phyloP scores from a whole-genome alignment of 1,284 basidiomycete species.

The Lentinula novae-zelandiae region DNA sequence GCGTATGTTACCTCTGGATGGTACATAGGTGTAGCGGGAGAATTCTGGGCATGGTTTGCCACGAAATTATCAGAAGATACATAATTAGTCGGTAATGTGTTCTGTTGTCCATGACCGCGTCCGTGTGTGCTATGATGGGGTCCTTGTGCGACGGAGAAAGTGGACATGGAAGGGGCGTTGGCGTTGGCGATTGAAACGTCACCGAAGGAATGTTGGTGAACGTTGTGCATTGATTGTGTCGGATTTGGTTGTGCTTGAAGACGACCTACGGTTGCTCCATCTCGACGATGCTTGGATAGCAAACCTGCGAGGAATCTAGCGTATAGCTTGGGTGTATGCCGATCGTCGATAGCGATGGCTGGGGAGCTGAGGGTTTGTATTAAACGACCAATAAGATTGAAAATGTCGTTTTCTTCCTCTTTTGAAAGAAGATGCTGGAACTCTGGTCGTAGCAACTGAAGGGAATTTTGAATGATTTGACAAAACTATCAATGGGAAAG shows the following conservation, averaged over 20 bases:
- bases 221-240: slow-evolving; percentile 20
- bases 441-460: slow-evolving; percentile 69
- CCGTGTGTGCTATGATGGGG: slow-evolving; percentile 17
- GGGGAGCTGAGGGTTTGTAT: slow-evolving; percentile 67
- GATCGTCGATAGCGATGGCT: slow-evolving; percentile 78
- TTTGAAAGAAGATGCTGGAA: slow-evolving; percentile 58
- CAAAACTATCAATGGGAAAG: not conserved
- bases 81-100: not conserved
- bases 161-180: slow-evolving; percentile 15
- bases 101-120: not conserved
- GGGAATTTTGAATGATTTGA: not conserved
- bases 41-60: not conserved
- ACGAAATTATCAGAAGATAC: not conserved
- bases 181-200: slow-evolving; percentile 2
- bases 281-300: slow-evolving; percentile 62
- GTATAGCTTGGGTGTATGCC: slow-evolving; percentile 77
- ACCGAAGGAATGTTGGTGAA: not conserved
- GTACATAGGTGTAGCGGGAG: slow-evolving; percentile 29
- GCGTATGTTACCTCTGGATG: slow-evolving; percentile 43
- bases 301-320: slow-evolving; percentile 74
- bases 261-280: slow-evolving; percentile 50
- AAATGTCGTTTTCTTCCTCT: slow-evolving; percentile 65
- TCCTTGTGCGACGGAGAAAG: slow-evolving; percentile 19
- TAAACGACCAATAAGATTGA: slow-evolving; percentile 66
- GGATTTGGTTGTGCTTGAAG: slow-evolving; percentile 43